These are phyloP conservation scores for Aspergillus ruber DNA, from an alignment of 2,329 filamentous ascomycete genomes.

Conservation along the genomic window DNA sequence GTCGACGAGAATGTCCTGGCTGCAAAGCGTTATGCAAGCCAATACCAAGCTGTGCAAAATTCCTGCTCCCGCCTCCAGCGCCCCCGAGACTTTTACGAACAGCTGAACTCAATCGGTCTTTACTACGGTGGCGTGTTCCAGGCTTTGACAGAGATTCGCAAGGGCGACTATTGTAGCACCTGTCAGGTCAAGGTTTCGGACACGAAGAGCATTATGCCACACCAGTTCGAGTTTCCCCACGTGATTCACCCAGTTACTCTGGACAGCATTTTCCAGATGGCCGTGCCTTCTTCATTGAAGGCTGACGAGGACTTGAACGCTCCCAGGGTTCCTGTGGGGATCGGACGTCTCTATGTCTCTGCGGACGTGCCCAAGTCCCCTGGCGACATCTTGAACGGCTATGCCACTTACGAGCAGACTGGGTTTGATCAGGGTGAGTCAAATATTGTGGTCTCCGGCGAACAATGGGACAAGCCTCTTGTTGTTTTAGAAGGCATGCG, in stretches of 20 bases:
- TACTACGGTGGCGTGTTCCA: constrained; percentile 8
- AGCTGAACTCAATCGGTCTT: constrained; percentile 6
- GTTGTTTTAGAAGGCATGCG: too few species aligned
- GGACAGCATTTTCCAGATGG: too few species aligned
- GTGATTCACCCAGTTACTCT: constrained; percentile 1
- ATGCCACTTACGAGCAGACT: too few species aligned
- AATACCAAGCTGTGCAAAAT: background rate
- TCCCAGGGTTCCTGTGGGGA: too few species aligned
- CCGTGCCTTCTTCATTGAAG: too few species aligned
- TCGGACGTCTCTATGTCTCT: too few species aligned
- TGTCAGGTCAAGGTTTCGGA: constrained; percentile 5
- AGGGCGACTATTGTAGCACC: constrained; percentile 14
- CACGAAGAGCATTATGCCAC: constrained; percentile 9
- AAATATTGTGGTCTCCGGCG: too few species aligned
- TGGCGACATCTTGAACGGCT: too few species aligned
- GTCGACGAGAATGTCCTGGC: background rate
- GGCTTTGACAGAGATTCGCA: constrained; percentile 22
- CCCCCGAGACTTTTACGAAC: constrained; percentile 3
- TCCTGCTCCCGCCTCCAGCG: background rate
- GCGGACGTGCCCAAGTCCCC: too few species aligned
- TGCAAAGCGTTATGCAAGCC: background rate
- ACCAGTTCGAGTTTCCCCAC: constrained; percentile 6
- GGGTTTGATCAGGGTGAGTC: too few species aligned
- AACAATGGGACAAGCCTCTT: too few species aligned
- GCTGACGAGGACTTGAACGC: too few species aligned